Evolutionary conservation across 2,329 filamentous ascomycete species (phyloP), one percentile per base, ranked within the genome.

Genomic region (Fusarium euwallaceae): DNA sequence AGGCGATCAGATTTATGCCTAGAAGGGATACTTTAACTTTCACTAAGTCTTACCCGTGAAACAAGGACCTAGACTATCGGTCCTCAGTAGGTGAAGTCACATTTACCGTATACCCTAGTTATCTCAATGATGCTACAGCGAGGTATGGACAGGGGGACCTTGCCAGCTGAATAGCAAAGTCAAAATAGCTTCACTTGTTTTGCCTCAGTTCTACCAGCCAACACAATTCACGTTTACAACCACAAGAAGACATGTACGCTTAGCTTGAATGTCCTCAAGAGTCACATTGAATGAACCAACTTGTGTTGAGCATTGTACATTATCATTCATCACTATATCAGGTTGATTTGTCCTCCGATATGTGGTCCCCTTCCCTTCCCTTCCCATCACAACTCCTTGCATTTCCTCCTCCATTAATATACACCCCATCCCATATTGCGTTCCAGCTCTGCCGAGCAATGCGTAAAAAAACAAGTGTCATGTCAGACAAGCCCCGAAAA

Each of bases 301-400:
- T 16, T 56, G 17, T 56, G 29, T 37, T 37, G 20, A 37, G 53
- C 29, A 58, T 58, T 58, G 53, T 58, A 73, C 16, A 74, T 36
- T 64, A 65, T 68, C 67, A 73, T 4, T 51, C 36, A 22, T 53
- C n/a, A 48, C 24, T 36, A 36, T 36, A 51, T 36, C 34, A 27
- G 27, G 27, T 53, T 41, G 10, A 12, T 51, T 20, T 37, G 14
- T 37, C 32, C 29, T 62, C 41, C 22, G 17, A 39, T 61, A 61
- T 29, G 17, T 41, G 29, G 20, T 32, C 32, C 32, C 34, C 53
- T 34, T 34, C 11, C 32, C 32, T 22, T 58, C 22, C 32, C 32
- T 22, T 58, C 22, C 53, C 32, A 32, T 34, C 29, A 34, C 51
- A 56, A 34, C 51, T 56, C 51, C 51, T 56, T 34, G 7, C 27